phyloP scores from a whole-genome alignment of 768 basidiomycete genomes.

The Serendipita vermifera region DNA sequence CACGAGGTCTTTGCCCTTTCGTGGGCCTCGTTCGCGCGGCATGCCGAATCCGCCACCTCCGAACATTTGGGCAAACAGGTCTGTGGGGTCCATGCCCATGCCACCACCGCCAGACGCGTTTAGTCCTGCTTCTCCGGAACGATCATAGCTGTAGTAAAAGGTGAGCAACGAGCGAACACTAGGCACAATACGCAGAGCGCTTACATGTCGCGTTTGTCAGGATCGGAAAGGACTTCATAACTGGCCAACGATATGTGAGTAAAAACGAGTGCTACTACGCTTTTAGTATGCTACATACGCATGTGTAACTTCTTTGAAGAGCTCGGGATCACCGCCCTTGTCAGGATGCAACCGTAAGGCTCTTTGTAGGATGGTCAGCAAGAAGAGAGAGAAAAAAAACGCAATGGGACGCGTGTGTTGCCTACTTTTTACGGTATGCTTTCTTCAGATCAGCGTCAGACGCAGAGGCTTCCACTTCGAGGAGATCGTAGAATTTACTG shows the following conservation, averaged over 20 bases:
- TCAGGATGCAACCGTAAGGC: conserved; percentile 79
- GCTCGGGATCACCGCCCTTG: conserved; percentile 91
- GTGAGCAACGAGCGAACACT: neutral
- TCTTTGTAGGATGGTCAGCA: conserved; percentile 28
- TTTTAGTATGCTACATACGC: conserved; percentile 45
- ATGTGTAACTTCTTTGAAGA: conserved; percentile 95
- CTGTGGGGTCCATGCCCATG: conserved; percentile 92
- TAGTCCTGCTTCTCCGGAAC: conserved; percentile 83
- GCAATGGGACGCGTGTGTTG: neutral
- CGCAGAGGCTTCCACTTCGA: conserved; percentile 69
- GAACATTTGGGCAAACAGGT: conserved; percentile 69
- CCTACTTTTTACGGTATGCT: conserved; percentile 86
- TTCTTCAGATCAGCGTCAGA: conserved; percentile 84
- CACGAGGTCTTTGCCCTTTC: conserved; percentile 95
- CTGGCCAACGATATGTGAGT: conserved; percentile 29
- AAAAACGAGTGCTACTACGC: conserved; percentile 13
- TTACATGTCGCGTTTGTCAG: conserved; percentile 53
- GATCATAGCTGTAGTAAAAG: conserved; percentile 45
- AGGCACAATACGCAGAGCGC: neutral
- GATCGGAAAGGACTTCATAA: conserved; percentile 86
- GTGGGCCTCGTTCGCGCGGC: conserved; percentile 47
- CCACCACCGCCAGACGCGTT: conserved; percentile 56
- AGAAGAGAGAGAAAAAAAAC: neutral
- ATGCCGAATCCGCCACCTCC: conserved; percentile 56
- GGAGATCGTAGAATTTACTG: conserved; percentile 87